Conservation (phyloP, 331 rosid species). For the Stylosanthes scabra region DNA sequence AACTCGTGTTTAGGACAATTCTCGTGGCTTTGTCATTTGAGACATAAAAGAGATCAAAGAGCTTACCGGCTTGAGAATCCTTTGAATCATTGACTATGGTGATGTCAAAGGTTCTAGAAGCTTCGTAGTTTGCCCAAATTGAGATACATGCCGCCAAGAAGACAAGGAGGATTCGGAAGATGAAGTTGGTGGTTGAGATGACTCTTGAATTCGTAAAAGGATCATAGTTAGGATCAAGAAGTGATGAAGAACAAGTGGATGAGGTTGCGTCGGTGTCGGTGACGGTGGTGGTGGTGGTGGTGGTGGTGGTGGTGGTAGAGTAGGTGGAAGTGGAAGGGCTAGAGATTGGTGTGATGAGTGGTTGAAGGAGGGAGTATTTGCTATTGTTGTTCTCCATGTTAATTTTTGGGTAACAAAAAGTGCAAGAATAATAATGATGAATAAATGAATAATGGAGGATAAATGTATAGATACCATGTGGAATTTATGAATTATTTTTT, state of each 20-base stretch:
- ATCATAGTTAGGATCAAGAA: neutral
- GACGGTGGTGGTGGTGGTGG: neutral
- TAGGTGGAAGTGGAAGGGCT: neutral
- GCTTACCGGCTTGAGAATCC: constrained; percentile 45
- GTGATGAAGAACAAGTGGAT: neutral
- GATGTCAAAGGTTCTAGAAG: constrained; percentile 66
- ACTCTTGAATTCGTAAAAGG: neutral
- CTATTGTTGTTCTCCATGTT: constrained; percentile 33
- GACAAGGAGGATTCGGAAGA: constrained; percentile 43
- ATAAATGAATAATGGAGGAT: neutral
- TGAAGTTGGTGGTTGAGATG: constrained; percentile 29
- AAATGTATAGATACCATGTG: neutral
- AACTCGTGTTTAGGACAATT: constrained; percentile 57
- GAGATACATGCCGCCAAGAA: constrained; percentile 48
- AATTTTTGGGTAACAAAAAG: neutral
- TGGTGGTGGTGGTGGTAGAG: neutral
- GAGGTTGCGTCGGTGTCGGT: constrained; percentile 4
- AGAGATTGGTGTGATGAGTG: constrained; percentile 36
- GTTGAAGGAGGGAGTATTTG: constrained; percentile 34
- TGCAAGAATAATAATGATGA: neutral
- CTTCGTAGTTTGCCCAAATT: constrained; percentile 68
- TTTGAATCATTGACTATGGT: constrained; percentile 53
- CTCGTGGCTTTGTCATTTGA: constrained; percentile 67
- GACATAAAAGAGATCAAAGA: constrained; percentile 62
- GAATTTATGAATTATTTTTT: neutral